A percentile compares a stretch with the other conserved stretches of the same genome.
These are phyloP conservation scores for Cercospora canescens DNA, from an alignment of 2,329 filamentous ascomycete species.

Conservation along the genomic window DNA sequence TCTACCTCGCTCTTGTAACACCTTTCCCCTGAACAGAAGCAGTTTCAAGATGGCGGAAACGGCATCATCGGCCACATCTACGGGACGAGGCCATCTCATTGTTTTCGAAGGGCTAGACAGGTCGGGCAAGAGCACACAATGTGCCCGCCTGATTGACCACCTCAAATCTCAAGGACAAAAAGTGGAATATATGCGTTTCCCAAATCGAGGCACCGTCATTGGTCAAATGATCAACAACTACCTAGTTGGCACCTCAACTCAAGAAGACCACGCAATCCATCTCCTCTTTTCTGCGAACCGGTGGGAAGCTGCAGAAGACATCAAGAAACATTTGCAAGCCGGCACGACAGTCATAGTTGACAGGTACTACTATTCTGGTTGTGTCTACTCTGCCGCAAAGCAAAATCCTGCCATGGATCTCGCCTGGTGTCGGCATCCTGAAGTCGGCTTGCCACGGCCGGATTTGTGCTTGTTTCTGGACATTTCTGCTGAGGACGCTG, in stretches of 20 bases:
- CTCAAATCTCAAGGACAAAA: constrained; percentile 53
- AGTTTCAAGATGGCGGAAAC: background rate
- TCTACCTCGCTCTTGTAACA: background rate
- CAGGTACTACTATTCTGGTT: constrained; percentile 92
- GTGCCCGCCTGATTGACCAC: constrained; percentile 61
- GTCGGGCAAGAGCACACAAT: constrained; percentile 91
- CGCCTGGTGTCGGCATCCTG: constrained; percentile 79
- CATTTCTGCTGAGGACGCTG: constrained; percentile 71
- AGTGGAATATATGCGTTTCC: constrained; percentile 65
- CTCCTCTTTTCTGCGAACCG: constrained; percentile 87
- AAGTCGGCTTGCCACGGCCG: constrained; percentile 81
- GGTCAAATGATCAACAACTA: constrained; percentile 86
- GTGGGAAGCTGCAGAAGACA: constrained; percentile 66
- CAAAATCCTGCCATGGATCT: constrained; percentile 68
- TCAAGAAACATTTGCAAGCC: constrained; percentile 51
- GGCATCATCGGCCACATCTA: background rate
- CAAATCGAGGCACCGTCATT: constrained; percentile 79
- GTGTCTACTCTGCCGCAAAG: constrained; percentile 91
- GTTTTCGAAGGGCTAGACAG: constrained; percentile 87
- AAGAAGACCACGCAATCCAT: constrained; percentile 88
- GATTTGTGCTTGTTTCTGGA: constrained; percentile 88
- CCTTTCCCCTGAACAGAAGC: background rate
- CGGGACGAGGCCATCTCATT: constrained; percentile 65
- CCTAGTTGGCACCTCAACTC: constrained; percentile 67
- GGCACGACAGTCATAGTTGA: constrained; percentile 83